Conservation (phyloP, 1,284 basidiomycete species). For the Ceratobasidium sp. region DNA sequence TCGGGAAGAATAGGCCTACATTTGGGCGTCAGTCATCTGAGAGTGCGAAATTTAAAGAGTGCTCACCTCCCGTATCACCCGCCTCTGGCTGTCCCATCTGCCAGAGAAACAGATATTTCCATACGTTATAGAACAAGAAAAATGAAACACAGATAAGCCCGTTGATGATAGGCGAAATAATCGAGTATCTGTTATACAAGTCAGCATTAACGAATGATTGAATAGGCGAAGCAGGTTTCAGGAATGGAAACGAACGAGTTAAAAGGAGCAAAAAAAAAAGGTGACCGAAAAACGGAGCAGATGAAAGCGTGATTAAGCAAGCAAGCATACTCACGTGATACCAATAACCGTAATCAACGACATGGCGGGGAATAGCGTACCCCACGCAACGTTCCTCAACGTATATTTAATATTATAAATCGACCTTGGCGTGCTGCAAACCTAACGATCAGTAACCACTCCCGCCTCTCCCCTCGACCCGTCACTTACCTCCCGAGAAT, state of each 20-base stretch:
- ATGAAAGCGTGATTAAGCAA: too few relatives aligned
- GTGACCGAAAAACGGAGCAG: neutral
- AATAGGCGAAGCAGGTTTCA: too few relatives aligned
- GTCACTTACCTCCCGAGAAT: constrained; percentile 60
- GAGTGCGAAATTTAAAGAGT: too few relatives aligned
- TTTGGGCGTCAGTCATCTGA: too few relatives aligned
- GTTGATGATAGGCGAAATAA: constrained; percentile 95
- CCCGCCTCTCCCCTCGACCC: too few relatives aligned
- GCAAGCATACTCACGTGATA: constrained; percentile 22
- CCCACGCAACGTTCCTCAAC: constrained; percentile 75
- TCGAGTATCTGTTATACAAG: constrained; percentile 72
- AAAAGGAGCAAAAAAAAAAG: neutral
- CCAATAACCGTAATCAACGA: constrained; percentile 51
- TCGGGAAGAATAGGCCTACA: constrained; percentile 93
- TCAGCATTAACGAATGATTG: too few relatives aligned
- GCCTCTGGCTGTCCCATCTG: constrained; percentile 79
- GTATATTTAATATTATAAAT: constrained; percentile 59
- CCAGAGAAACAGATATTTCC: constrained; percentile 92
- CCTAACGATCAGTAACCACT: neutral
- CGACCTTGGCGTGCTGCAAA: constrained; percentile 59
- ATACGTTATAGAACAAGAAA: constrained; percentile 85
- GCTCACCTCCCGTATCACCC: constrained; percentile 77
- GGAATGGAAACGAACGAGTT: constrained; percentile 52
- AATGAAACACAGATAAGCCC: constrained; percentile 89
- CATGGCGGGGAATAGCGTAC: constrained; percentile 76